Conservation (phyloP, 1,284 basidiomycete species). For the Lentinus polychrous region DNA sequence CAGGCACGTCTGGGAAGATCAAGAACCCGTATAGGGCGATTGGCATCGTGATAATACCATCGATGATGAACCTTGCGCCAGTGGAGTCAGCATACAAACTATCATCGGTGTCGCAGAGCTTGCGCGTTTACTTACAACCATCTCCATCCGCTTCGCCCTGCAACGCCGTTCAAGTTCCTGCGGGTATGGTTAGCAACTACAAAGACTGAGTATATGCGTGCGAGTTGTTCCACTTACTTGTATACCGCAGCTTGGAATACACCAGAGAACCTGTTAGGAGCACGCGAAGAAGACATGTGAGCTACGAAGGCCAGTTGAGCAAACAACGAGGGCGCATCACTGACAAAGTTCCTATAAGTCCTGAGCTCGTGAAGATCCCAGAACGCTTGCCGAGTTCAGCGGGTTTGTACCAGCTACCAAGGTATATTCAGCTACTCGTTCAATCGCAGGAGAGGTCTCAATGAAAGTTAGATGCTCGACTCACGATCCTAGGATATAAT, state of each 20-base stretch:
- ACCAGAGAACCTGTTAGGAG: constrained; percentile 52
- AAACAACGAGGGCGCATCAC: constrained; percentile 15
- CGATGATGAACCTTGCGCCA: constrained; percentile 57
- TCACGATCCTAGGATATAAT: constrained; percentile 65
- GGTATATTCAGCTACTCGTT: constrained; percentile 16
- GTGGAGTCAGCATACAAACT: neutral
- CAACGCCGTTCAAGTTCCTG: constrained; percentile 52
- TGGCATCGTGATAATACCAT: constrained; percentile 66
- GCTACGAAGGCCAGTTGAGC: neutral
- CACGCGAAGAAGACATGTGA: neutral
- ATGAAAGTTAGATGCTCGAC: neutral
- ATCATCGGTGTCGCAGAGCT: neutral
- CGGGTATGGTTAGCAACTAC: neutral
- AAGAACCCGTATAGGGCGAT: constrained; percentile 69
- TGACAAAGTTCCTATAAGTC: constrained; percentile 57
- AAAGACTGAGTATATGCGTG: neutral
- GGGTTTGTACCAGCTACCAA: constrained; percentile 58
- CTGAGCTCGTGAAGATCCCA: constrained; percentile 66
- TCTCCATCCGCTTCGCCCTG: constrained; percentile 60
- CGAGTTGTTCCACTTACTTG: constrained; percentile 27
- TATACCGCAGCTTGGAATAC: constrained; percentile 64
- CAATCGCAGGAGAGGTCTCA: neutral
- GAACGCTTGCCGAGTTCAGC: constrained; percentile 65
- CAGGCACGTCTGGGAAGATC: constrained; percentile 67
- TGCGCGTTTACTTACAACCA: constrained; percentile 47